Evolutionary conservation across 768 basidiomycete genomes (phyloP), one percentile per base, ranked within the genome.

Genomic region (Phylloporus sp.): DNA sequence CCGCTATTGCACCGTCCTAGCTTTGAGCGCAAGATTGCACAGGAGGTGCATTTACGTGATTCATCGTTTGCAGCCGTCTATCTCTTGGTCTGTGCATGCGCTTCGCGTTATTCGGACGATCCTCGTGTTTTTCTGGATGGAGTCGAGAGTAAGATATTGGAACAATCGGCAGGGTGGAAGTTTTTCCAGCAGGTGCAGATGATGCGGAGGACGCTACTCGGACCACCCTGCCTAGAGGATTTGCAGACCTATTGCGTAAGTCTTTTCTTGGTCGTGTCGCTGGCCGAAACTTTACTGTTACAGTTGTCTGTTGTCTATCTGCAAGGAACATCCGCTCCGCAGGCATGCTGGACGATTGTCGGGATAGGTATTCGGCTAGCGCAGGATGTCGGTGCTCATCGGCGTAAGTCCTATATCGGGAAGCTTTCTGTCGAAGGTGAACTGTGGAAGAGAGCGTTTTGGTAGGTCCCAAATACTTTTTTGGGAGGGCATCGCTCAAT

Each of bases 1-100:
- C 89, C 91, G 1, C 73, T 94, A 4, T 73, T 95, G 5, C 91
- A 93, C 58, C 78, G 82, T 4, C 82, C 82, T 0, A 80, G 80
- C 5, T 91, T 94, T 57, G 76, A 84, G 34, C 70, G 72, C 22
- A 70, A 73, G 16, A 58, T 85, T 22, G 59, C 56, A 2, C 74
- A 78, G 5, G 77, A 77, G 0, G 59, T 81, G 2, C 82, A 89
- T 59, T 62, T 73, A 16, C 66, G 58, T 1, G 74, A 88, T 49
- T 48, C 73, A 1, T 60, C 71, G 0, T 91, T 93, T 60, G 80
- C 75, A 0, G 67, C 77, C 1, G 77, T 80, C 0, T 76, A 89
- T 23, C 72, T 92, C 6, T 73, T 89, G 2, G 79, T 91, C 0
- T 90, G 87, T 60, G 88, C 91, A 0, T 72, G 82, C 18, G 90